Base-by-base conservation (phyloP, 2,329 filamentous ascomycete species). In the Fusarium luffae region DNA sequence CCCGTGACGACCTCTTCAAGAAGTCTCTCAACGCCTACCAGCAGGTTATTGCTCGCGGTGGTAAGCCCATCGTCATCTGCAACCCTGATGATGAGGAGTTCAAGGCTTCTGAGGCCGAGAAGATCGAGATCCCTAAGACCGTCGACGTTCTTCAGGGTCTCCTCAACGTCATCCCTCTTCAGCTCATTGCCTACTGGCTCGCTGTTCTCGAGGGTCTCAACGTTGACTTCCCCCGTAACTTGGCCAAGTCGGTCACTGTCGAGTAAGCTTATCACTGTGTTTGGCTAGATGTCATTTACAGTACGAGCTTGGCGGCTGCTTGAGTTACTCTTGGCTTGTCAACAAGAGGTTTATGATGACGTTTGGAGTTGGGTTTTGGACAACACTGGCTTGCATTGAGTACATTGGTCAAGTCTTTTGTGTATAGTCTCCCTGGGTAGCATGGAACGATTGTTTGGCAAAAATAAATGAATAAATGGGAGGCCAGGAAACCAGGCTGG, bases 1-100 rank as follows among this genome's bases (percentile, higher is more conserved):
- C 96, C 57, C 92, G 96, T 66, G 96, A 99, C 79, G 88, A 94
- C 75, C 91, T 99, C 78, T 99, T 99, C 85, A 92, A 92, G 81
- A 99, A 99, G 86, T 98, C 96, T n/a, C 87, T 99, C 78, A 99
- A 99, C 82, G 96, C 96, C 77, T 99, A 98, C 83, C 96, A 99
- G 85, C 96, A 99, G 87, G 96, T 99, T 78, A 95, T 97, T 86
- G 96, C 96, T 74, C 95, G 96, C 80, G 89, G 91, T 77, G 96
- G 96, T 78, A 95, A 96, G 81, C 96, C 96, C 68, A 99, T 99
- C 79, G 95, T 99, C 77, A 98, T 99, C 80, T 99, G 96, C 91
- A 98, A 98, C 85, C 86, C 91, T 59, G 84, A 86, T 73, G 96
- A 99, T 78, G 87, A 90, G 74, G 96, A 98, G 84, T 99, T 99